phyloP scores from a whole-genome alignment of 2,329 filamentous ascomycete genomes.

The Ceratocystis ficicola region DNA sequence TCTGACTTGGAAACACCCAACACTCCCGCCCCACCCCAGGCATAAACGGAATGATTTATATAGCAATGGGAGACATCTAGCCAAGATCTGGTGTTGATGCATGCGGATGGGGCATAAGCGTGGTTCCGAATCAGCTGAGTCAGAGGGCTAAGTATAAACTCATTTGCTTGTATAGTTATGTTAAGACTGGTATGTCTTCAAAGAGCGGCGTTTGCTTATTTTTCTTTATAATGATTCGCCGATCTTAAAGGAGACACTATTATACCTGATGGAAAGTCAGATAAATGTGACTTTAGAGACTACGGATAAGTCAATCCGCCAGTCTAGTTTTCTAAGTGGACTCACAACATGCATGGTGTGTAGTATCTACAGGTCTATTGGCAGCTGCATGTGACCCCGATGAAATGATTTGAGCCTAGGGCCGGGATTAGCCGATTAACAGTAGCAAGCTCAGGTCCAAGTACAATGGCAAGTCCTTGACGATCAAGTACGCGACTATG shows the following conservation, averaged over 20 bases:
- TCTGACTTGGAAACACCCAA: conserved; percentile 43
- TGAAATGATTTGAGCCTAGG: no score
- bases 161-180: not conserved
- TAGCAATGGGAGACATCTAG: not conserved
- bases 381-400: no score
- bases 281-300: not conserved
- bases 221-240: not conserved
- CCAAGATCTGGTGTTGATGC: not conserved
- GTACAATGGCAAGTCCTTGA: no score
- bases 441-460: no score
- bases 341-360: no score
- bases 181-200: not conserved
- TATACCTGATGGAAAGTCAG: not conserved
- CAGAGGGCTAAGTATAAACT: no score
- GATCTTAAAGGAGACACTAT: no score
- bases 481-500: no score
- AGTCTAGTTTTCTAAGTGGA: not conserved
- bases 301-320: not conserved
- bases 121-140: not conserved
- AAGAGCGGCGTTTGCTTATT: not conserved
- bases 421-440: no score
- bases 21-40: conserved; percentile 23
- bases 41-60: not conserved
- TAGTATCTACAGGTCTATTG: no score
- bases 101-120: not conserved